These are phyloP conservation scores for Bathelium albidoporum DNA, from an alignment of 495 filamentous ascomycete species.

Conservation along the genomic window DNA sequence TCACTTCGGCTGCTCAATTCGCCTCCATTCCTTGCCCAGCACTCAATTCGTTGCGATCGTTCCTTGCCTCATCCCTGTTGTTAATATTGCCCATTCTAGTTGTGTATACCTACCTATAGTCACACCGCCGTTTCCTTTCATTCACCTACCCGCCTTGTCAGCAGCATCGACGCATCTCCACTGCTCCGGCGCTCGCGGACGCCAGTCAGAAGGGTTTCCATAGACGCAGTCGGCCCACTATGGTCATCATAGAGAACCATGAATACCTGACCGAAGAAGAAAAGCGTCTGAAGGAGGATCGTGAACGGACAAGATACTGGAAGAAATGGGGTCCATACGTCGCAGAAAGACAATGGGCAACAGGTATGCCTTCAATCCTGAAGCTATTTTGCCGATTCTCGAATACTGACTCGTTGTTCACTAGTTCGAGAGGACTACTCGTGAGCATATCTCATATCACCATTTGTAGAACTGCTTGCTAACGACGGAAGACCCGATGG, in stretches of 20 bases:
- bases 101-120: not conserved
- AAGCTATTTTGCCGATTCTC: not conserved
- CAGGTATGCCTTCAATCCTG: slow-evolving; percentile 42
- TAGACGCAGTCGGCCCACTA: slow-evolving; percentile 24
- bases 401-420: slow-evolving; percentile 10
- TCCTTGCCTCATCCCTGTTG: not conserved
- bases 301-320: slow-evolving; percentile 73
- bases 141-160: not conserved
- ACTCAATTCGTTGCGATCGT: not conserved
- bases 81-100: not conserved
- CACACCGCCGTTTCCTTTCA: not conserved
- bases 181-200: not conserved
- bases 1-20: not conserved
- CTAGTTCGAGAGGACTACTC: slow-evolving; percentile 91
- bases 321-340: slow-evolving; percentile 87
- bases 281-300: slow-evolving; percentile 76
- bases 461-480: slow-evolving; percentile 12
- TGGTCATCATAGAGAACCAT: slow-evolving; percentile 81
- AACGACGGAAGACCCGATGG: slow-evolving; percentile 50
- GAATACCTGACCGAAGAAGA: slow-evolving; percentile 81
- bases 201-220: not conserved
- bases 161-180: not conserved
- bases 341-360: slow-evolving; percentile 79
- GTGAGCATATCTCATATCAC: slow-evolving; percentile 38
- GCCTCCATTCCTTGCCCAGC: not conserved